Conservation (phyloP, 2,329 filamentous ascomycete genomes). For the Fusarium hostae region DNA sequence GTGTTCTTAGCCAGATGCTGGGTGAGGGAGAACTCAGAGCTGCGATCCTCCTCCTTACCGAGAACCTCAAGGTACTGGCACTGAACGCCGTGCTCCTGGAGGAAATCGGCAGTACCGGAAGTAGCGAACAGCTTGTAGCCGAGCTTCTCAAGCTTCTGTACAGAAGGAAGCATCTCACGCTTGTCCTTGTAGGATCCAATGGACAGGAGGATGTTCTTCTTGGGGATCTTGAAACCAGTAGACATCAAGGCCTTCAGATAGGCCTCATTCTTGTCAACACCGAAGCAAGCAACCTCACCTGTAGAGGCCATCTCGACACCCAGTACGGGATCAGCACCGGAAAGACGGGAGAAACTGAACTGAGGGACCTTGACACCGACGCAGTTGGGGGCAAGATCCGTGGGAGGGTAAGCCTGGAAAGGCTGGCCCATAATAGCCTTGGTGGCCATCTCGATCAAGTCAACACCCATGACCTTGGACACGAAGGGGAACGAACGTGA, state of each 20-base stretch:
- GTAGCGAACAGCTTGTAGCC: constrained; percentile 97
- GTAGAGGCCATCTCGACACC: constrained; percentile 99
- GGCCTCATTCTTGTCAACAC: constrained; percentile 94
- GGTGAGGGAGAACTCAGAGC: constrained; percentile 95
- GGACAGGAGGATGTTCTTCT: constrained; percentile 93
- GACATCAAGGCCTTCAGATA: constrained; percentile 97
- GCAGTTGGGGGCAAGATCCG: constrained; percentile 79
- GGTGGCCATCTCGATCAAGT: constrained; percentile 98
- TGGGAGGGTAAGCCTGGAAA: constrained; percentile 82
- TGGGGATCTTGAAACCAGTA: constrained; percentile 95
- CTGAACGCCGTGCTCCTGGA: constrained; percentile 89
- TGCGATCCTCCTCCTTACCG: constrained; percentile 82
- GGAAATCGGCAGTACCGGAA: constrained; percentile 94
- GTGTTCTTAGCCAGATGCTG: constrained; percentile 97
- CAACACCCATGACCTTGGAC: constrained; percentile 97
- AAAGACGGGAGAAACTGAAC: constrained; percentile 97
- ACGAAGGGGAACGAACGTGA: constrained; percentile 98
- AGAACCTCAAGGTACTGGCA: constrained; percentile 95
- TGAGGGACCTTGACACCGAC: constrained; percentile 98
- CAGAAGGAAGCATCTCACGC: constrained; percentile 93
- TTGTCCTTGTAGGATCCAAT: constrained; percentile 99
- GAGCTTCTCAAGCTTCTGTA: constrained; percentile 87
- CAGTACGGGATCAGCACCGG: constrained; percentile 93
- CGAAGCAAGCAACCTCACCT: constrained; percentile 97
- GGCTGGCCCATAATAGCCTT: constrained; percentile 93